Percentiles rank a stretch among this genome's conserved stretches.
phyloP scores from a whole-genome alignment of 208 protist species.

The Balamuthia mandrillaris region DNA sequence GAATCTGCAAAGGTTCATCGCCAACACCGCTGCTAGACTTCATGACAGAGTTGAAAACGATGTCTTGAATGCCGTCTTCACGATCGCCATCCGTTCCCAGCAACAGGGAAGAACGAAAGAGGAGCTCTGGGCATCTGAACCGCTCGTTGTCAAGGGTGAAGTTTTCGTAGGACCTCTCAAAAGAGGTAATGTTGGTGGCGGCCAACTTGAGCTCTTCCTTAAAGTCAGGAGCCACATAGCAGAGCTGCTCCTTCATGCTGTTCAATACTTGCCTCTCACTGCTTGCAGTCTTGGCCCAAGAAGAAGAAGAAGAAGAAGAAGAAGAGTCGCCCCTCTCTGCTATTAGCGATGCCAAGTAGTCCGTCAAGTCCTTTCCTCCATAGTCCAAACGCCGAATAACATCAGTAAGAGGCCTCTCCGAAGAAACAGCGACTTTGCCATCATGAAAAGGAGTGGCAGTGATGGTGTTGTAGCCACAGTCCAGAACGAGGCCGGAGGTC shows the following conservation, averaged over 20 bases:
- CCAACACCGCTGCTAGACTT: constrained; percentile 91
- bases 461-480: constrained; percentile 93
- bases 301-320: not conserved
- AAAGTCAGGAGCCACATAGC: constrained; percentile 72
- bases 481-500: constrained; percentile 87
- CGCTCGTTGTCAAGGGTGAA: constrained; percentile 2
- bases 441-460: constrained; percentile 97
- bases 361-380: constrained; percentile 83
- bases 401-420: constrained; percentile 87
- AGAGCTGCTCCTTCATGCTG: not conserved
- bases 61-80: constrained; percentile 84
- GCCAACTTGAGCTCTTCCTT: constrained; percentile 88
- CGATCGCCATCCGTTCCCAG: constrained; percentile 45
- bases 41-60: constrained; percentile 94
- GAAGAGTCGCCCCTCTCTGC: constrained; percentile 79
- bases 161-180: constrained; percentile 76
- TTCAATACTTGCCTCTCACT: not conserved
- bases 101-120: constrained; percentile 80
- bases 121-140: constrained; percentile 69
- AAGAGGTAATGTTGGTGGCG: not conserved
- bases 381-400: constrained; percentile 71
- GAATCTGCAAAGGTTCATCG: constrained; percentile 79
- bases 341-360: constrained; percentile 88
- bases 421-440: too few relatives aligned
- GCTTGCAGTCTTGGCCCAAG: not conserved